Percentiles rank a stretch among this genome's conserved stretches.
Conservation (phyloP, 2,329 filamentous ascomycete genomes). For the Teratosphaeria zuluensis region DNA sequence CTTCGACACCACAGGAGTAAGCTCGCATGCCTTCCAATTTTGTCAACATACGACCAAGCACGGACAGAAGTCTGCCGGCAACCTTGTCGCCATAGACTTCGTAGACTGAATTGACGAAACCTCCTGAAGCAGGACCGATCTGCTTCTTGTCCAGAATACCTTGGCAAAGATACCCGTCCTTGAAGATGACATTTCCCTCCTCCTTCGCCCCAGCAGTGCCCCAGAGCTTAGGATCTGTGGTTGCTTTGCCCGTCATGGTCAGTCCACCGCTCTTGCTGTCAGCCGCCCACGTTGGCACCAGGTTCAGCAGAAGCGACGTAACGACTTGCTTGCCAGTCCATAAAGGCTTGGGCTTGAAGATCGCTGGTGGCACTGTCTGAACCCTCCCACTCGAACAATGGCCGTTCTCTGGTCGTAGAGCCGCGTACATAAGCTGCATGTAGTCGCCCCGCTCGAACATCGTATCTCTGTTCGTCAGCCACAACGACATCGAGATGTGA, state of each 20-base stretch:
- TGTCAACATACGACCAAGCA: conserved; percentile 79
- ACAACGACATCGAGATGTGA: conserved; percentile 89
- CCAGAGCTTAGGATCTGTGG: conserved; percentile 73
- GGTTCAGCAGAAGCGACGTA: conserved; percentile 85
- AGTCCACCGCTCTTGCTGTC: conserved; percentile 46
- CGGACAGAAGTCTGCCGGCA: conserved; percentile 80
- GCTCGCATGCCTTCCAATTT: conserved; percentile 86
- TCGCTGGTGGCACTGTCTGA: conserved; percentile 66
- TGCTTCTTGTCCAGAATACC: conserved; percentile 96
- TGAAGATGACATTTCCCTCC: conserved; percentile 72
- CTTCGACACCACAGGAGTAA: conserved; percentile 95
- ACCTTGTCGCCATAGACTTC: conserved; percentile 83
- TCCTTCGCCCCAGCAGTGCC: conserved; percentile 52
- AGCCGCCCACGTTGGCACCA: conserved; percentile 60
- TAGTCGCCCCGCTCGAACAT: conserved; percentile 85
- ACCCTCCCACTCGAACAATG: conserved; percentile 79
- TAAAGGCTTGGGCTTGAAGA: conserved; percentile 67
- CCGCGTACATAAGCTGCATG: conserved; percentile 86
- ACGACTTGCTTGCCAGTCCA: conserved; percentile 98
- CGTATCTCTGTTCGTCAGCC: conserved; percentile 80
- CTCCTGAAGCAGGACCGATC: conserved; percentile 76
- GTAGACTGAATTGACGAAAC: conserved; percentile 84
- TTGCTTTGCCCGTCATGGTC: conserved; percentile 68
- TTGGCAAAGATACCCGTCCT: conserved; percentile 75
- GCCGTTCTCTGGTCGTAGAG: conserved; percentile 78